A percentile compares a stretch with the other conserved stretches of the same genome.
These are phyloP conservation scores for Aspergillus asperescens DNA, from an alignment of 495 filamentous ascomycete genomes.

Conservation along the genomic window DNA sequence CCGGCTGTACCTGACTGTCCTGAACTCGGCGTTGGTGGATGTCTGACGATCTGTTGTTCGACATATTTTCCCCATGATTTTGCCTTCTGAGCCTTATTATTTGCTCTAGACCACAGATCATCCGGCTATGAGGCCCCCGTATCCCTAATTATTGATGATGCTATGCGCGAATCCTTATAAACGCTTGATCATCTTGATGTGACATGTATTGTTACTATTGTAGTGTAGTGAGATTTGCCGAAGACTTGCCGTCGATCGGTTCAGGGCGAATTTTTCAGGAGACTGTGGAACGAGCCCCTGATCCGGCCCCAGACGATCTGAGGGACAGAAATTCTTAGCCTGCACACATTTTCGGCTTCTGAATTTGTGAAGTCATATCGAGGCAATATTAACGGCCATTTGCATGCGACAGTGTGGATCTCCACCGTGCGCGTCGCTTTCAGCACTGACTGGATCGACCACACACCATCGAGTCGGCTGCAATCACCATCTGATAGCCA, in stretches of 20 bases:
- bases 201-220: no score
- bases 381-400: not conserved
- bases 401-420: not conserved
- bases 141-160: not conserved
- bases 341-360: no score
- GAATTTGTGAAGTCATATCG: no score
- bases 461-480: not conserved
- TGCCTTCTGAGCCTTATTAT: no score
- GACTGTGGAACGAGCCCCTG: no score
- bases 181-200: no score
- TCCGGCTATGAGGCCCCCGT: not conserved
- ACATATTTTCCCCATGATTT: not conserved
- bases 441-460: not conserved
- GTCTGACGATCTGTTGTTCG: constrained; percentile 1
- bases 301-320: no score
- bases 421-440: not conserved
- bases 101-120: not conserved
- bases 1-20: not conserved
- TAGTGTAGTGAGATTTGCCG: no score
- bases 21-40: constrained; percentile 18
- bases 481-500: not conserved
- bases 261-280: not conserved
- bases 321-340: no score
- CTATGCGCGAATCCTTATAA: not conserved
- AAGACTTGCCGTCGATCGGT: not conserved